phyloP scores from a whole-genome alignment of 345 rosid genomes.

The Ceriops zippeliana region DNA sequence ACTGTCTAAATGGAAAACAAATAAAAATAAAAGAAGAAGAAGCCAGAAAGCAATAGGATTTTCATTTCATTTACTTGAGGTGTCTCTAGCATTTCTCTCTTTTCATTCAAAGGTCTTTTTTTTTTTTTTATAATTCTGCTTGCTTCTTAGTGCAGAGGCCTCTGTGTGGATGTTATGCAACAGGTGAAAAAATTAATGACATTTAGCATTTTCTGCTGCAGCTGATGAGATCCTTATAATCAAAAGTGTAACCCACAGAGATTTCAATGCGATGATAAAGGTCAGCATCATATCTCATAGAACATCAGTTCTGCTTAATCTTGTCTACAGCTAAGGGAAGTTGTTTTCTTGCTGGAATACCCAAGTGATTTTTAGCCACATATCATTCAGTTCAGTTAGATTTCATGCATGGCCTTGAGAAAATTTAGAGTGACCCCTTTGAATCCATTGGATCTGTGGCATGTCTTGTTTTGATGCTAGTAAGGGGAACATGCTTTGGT shows the following conservation, averaged over 20 bases:
- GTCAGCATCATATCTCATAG: constrained; percentile 32
- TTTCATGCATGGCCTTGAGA: constrained; percentile 12
- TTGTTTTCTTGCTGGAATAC: constrained; percentile 6
- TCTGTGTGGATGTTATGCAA: neutral
- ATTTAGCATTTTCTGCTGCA: constrained; percentile 36
- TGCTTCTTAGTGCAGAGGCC: neutral
- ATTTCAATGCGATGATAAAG: constrained; percentile 91
- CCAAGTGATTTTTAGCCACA: neutral
- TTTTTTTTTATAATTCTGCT: neutral
- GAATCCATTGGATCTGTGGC: neutral
- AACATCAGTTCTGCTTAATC: too few species aligned
- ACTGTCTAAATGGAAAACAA: too few species aligned
- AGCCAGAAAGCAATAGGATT: too few species aligned
- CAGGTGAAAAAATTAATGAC: neutral
- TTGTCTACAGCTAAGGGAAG: neutral
- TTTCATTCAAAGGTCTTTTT: neutral
- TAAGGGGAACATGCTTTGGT: neutral
- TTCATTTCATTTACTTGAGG: constrained; percentile 2
- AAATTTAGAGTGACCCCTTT: constrained; percentile 4
- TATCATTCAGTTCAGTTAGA: constrained; percentile 7
- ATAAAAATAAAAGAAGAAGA: too few species aligned
- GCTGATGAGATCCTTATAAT: constrained; percentile 90
- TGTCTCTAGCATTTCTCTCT: neutral
- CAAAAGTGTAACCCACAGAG: constrained; percentile 85
- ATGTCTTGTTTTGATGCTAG: neutral